Percentiles rank a stretch among this genome's conserved stretches.
Conservation (phyloP, 2,329 filamentous ascomycete species). For the Beauveria pseudobassiana region DNA sequence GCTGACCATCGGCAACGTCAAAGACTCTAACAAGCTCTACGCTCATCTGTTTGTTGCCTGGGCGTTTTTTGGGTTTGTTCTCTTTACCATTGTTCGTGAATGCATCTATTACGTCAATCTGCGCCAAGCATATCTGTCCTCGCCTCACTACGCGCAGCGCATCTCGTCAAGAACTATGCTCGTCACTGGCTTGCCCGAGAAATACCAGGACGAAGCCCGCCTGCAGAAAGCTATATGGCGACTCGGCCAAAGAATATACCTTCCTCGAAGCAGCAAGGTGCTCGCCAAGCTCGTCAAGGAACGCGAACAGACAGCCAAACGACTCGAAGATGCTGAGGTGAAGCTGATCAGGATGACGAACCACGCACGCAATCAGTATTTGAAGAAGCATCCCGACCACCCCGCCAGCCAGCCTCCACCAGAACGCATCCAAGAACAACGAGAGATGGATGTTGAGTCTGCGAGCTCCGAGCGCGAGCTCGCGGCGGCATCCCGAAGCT, state of each 20-base stretch:
- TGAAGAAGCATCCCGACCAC: constrained; percentile 9
- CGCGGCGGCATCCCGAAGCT: neutral
- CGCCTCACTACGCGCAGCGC: constrained; percentile 72
- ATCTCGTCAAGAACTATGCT: constrained; percentile 88
- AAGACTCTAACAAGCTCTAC: constrained; percentile 56
- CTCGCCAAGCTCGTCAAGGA: constrained; percentile 76
- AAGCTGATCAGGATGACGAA: constrained; percentile 77
- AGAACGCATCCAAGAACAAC: neutral
- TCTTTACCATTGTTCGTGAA: constrained; percentile 82
- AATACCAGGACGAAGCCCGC: constrained; percentile 68
- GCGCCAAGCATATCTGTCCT: constrained; percentile 87
- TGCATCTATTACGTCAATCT: constrained; percentile 88
- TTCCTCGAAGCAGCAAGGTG: constrained; percentile 67
- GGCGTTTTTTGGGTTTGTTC: constrained; percentile 74
- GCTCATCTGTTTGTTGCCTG: constrained; percentile 76
- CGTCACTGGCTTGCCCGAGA: constrained; percentile 76
- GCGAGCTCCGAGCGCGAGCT: neutral
- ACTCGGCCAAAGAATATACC: constrained; percentile 76
- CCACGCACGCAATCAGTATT: constrained; percentile 55
- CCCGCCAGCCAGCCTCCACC: neutral
- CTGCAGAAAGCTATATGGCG: constrained; percentile 75
- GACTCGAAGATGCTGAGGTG: constrained; percentile 80
- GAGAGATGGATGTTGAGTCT: neutral
- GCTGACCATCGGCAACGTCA: constrained; percentile 71
- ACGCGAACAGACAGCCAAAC: constrained; percentile 70